phyloP scores from a whole-genome alignment of 768 basidiomycete species.

The Candolleomyces aberdarensis region DNA sequence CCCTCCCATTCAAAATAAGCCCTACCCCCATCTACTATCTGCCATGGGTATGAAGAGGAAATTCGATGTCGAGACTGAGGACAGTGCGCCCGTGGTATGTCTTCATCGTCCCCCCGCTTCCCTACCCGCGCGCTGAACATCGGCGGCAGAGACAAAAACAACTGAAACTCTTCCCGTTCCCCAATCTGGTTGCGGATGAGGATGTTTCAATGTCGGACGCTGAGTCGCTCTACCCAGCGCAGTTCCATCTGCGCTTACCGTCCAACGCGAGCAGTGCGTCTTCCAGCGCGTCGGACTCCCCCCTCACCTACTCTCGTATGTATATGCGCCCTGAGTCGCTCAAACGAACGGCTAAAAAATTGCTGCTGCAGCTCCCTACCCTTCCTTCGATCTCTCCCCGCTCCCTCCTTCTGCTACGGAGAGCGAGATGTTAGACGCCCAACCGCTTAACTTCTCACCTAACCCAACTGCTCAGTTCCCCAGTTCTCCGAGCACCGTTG shows the following conservation, averaged over 20 bases:
- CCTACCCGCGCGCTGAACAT: slow-evolving; percentile 18
- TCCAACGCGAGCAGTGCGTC: slow-evolving; percentile 64
- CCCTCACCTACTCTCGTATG: slow-evolving; percentile 47
- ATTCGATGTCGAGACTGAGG: slow-evolving; percentile 56
- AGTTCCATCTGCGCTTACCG: slow-evolving; percentile 59
- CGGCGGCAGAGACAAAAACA: slow-evolving; percentile 57
- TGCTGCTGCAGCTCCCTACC: slow-evolving; percentile 43
- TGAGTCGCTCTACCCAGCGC: slow-evolving; percentile 50
- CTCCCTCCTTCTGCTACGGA: slow-evolving; percentile 46
- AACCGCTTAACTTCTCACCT: slow-evolving; percentile 43
- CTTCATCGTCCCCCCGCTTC: slow-evolving; percentile 10
- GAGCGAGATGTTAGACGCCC: slow-evolving; percentile 40
- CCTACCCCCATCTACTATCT: slow-evolving; percentile 9
- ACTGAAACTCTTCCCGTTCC: slow-evolving; percentile 73
- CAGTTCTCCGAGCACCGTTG: slow-evolving; percentile 42
- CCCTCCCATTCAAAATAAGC: slow-evolving; percentile 15
- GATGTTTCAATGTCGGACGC: slow-evolving; percentile 74
- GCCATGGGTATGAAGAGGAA: slow-evolving; percentile 77
- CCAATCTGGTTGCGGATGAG: slow-evolving; percentile 56
- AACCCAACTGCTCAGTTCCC: slow-evolving; percentile 36
- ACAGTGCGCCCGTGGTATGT: slow-evolving; percentile 48
- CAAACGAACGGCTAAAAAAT: neutral
- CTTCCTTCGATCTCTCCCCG: slow-evolving; percentile 62
- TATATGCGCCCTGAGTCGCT: slow-evolving; percentile 9
- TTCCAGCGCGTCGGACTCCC: slow-evolving; percentile 47